Percentiles rank a stretch among this genome's conserved stretches.
phyloP scores from a whole-genome alignment of 176 grass and related monocot species.

The Puya raimondii region DNA sequence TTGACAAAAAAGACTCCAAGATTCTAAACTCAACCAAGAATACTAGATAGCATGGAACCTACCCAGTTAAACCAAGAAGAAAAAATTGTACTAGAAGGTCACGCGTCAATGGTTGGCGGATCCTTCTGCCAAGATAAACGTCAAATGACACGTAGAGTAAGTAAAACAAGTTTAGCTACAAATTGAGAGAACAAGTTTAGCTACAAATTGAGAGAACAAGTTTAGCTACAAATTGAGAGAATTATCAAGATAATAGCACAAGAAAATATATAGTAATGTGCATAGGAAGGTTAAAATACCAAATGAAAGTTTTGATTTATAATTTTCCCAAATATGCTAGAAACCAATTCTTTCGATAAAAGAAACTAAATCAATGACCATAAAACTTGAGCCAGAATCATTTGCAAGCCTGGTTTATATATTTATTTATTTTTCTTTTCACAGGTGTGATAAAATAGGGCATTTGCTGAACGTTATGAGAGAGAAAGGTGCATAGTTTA shows the following conservation, averaged over 20 bases:
- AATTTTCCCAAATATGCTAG: no score
- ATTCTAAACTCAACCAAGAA: not conserved
- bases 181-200: not conserved
- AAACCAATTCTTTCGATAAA: no score
- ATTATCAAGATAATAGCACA: not conserved
- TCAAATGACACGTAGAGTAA: not conserved
- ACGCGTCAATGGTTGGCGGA: slow-evolving; percentile 38
- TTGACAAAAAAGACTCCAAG: not conserved
- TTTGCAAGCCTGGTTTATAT: no score
- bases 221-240: slow-evolving; percentile 1
- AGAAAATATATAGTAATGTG: not conserved
- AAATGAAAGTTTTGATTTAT: not conserved
- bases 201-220: slow-evolving; percentile 3
- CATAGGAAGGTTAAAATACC: not conserved
- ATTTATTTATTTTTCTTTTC: no score
- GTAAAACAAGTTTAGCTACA: slow-evolving; percentile 1
- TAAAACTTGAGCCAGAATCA: no score
- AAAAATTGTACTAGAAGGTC: slow-evolving; percentile 58
- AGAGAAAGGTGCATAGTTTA: no score
- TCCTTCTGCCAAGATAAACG: slow-evolving; percentile 23
- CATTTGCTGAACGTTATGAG: no score
- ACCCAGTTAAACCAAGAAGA: slow-evolving; percentile 87
- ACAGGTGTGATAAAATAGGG: no score
- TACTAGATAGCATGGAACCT: slow-evolving; percentile 3
- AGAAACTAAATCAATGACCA: no score